Evolutionary conservation across 441 rosid species (phyloP).

Genomic region (Cnidoscolus chayamansa): DNA sequence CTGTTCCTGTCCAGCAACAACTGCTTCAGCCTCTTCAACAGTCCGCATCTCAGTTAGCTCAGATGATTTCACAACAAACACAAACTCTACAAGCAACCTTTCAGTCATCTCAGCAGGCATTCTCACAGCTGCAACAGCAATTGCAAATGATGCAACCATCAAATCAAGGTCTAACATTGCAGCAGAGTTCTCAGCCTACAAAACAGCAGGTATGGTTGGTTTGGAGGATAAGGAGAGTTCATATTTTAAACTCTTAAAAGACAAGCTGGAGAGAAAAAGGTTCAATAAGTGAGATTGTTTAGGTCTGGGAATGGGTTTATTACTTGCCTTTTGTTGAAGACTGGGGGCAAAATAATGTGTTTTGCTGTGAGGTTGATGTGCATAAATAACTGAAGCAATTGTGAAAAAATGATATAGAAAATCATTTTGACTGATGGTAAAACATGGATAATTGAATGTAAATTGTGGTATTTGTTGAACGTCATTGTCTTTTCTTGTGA

Average conservation of each 20-base stretch:
- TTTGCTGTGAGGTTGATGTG: not conserved
- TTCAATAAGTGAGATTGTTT: not conserved
- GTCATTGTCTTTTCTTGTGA: not conserved
- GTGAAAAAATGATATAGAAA: not conserved
- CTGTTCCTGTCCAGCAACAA: conserved; percentile 59
- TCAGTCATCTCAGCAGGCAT: conserved; percentile 92
- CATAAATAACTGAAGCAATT: not conserved
- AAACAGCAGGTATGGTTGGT: conserved; percentile 65
- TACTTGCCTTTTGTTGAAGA: not conserved
- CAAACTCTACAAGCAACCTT: conserved; percentile 86
- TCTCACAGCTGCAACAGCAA: conserved; percentile 94
- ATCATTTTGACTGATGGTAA: not conserved
- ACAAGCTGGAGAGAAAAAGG: not conserved
- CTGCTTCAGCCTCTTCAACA: conserved; percentile 63
- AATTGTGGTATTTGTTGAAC: not conserved
- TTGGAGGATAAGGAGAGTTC: not conserved
- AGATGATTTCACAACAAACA: conserved; percentile 86
- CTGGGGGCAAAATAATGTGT: not conserved
- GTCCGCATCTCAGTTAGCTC: conserved; percentile 92
- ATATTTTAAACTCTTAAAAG: not conserved
- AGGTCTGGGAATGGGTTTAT: not conserved
- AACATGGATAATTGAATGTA: not conserved
- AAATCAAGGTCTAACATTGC: conserved; percentile 48
- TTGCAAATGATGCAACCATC: conserved; percentile 87
- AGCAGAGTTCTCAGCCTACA: conserved; percentile 54